These are phyloP conservation scores for Crithidia mellificae DNA, from an alignment of 208 protist genomes.

Conservation along the genomic window DNA sequence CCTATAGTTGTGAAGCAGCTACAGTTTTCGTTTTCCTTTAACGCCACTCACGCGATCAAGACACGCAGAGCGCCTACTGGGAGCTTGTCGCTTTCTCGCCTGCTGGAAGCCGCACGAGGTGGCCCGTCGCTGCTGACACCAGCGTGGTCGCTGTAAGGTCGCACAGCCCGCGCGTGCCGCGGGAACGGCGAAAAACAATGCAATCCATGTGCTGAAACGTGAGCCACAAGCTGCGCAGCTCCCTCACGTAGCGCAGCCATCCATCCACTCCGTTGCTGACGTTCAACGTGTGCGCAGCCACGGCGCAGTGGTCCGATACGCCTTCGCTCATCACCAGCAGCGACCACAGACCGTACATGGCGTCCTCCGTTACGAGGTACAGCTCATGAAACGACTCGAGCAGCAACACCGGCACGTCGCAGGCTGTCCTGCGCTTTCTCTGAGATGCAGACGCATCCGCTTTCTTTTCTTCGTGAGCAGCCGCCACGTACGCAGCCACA, in stretches of 20 bases:
- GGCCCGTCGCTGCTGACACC: slow-evolving; percentile 25
- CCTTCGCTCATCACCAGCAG: slow-evolving; percentile 36
- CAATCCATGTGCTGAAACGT: slow-evolving; percentile 36
- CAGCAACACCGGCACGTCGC: slow-evolving; percentile 28
- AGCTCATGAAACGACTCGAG: slow-evolving; percentile 46
- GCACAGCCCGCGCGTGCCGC: slow-evolving; percentile 24
- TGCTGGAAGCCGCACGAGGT: slow-evolving; percentile 14
- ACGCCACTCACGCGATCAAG: too few relatives aligned
- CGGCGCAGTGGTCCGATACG: slow-evolving; percentile 27
- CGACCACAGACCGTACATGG: slow-evolving; percentile 52
- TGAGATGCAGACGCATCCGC: neutral
- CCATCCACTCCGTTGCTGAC: neutral
- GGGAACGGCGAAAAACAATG: slow-evolving; percentile 26
- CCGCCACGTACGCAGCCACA: slow-evolving; percentile 10
- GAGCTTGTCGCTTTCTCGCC: too few relatives aligned
- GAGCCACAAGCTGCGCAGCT: slow-evolving; percentile 36
- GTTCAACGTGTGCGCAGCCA: slow-evolving; percentile 3
- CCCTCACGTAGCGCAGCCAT: slow-evolving; percentile 26
- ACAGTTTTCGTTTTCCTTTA: too few relatives aligned
- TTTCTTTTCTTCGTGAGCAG: neutral
- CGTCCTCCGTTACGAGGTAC: slow-evolving; percentile 40
- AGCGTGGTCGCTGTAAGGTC: slow-evolving; percentile 19
- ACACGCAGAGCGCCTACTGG: too few relatives aligned
- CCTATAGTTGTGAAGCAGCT: too few relatives aligned
- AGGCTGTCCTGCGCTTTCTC: neutral